Base-by-base conservation (phyloP, 78 protist genomes). In the Guillardia theta region DNA sequence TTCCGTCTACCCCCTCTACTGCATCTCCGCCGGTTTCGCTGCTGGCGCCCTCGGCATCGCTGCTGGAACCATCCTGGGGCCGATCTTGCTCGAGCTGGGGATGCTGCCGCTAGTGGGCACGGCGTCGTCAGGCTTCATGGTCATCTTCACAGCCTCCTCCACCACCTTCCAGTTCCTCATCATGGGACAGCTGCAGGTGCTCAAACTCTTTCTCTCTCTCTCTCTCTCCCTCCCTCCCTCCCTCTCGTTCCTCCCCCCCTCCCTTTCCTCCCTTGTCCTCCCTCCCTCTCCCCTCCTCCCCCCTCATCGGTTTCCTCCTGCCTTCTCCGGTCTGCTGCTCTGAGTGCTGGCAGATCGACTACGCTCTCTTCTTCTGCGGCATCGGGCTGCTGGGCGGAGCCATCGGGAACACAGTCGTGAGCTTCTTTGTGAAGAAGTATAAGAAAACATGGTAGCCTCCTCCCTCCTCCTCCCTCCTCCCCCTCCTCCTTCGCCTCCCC, bases 1-100 rank as follows among this genome's bases (percentile, higher is more conserved):
- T 36, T 22, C 6, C 21, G 33, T 30, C 36, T 88, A 88, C 93
- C 93, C 93, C 22, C 41, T 45, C 44, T 88, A 88, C 64, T 88
- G 93, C 93, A 30, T 48, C 70, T 48, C 62, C 8, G 93, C 93
- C 6, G 93, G 93, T 1, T 45, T 88, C 44, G 21, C 46, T 18
- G 93, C 93, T 18, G 93, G 93, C 39, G 93, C 76, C 41, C 93
- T 88, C 30, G 93, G 93, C 12, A 88, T 88, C 0, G 93, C 93
- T 15, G 93, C 93, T 0, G 93, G 93, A 36, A 88, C 64, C 22
- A 33, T 88, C 47, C 93, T 88, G 76, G 93, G 76, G 39, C 93
- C 93, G 4, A 12, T 88, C 1, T 37, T 88, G 5, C 93, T 88
- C 30, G 93, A 88, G 8, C 93, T 88, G 21, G 93, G 93, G 46